Evolutionary conservation across 225 moss, liverwort and hornwort genomes (phyloP), one percentile per base, ranked within the genome.

Genomic region (Physcomitrium patens): DNA sequence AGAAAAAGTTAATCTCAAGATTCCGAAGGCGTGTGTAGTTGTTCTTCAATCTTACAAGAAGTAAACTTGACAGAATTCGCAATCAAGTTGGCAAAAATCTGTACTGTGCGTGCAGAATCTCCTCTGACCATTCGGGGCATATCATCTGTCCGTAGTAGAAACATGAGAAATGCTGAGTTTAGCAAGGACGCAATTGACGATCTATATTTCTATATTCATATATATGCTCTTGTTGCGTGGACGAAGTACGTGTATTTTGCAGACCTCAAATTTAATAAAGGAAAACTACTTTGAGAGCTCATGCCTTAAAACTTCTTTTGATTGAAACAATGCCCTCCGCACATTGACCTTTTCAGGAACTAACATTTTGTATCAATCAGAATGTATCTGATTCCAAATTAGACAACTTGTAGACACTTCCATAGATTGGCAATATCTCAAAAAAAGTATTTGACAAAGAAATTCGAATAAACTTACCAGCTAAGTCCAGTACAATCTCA

Each of bases 41-140:
- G 46, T 20, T 56, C 14, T 37, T 16, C 10, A 78, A 57, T 72
- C 87, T 51, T 68, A 87, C 87, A 68, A 3, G 89, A 86, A 60
- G 93, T 93, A 54, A 93, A 93, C 64, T 93, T 93, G 58, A 93
- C 76, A 5, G 91, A 89, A 60, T 93, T 93, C 19, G 91, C 89
- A 15, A 93, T 86, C 71, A 93, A 76, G 70, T 93, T 93, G 54
- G 89, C 91, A 51, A 93, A 93, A 71, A 93, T 86, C 65, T 93
- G 93, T 31, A 91, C 78, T 43, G 85, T 87, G 12, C 91, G 79
- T 26, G 91, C 93, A 28, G 93, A 93, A 77, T 93, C 93, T 63
- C 93, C 93, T 47, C 87, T 84, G n/a, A 93, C 81, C 75, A 81
- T 57, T 22, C 81, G 75, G 18, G 89, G 93, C 57, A 91, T 72